Conservation (phyloP, 495 filamentous ascomycete genomes). For the Amphirosellinia nigrospora region DNA sequence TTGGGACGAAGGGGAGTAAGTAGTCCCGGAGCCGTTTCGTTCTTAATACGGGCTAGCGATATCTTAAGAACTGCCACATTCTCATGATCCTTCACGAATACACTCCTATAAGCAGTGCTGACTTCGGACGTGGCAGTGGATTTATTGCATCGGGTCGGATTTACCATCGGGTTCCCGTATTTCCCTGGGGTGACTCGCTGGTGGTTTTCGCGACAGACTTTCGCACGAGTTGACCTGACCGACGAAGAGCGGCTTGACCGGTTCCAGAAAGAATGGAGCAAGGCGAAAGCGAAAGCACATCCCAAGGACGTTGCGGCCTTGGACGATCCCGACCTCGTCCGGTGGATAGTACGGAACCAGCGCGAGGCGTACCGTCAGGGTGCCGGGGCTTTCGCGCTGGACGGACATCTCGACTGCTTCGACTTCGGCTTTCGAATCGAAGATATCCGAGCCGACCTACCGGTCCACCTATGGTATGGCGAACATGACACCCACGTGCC, state of each 20-base stretch:
- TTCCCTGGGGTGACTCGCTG: constrained; percentile 17
- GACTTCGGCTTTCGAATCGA: constrained; percentile 46
- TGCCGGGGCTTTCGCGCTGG: constrained; percentile 32
- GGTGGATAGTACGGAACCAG: constrained; percentile 22
- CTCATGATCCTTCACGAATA: not conserved
- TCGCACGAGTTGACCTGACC: constrained; percentile 23
- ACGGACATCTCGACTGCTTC: constrained; percentile 37
- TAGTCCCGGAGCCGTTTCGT: not conserved
- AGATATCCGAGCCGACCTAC: constrained; percentile 37
- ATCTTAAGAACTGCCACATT: not conserved
- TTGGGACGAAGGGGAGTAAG: constrained; percentile 27
- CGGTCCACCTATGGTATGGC: constrained; percentile 46
- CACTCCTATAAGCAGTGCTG: not conserved
- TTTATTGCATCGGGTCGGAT: constrained; percentile 32
- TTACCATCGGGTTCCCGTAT: constrained; percentile 30
- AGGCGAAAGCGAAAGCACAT: constrained; percentile 12
- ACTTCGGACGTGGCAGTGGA: constrained; percentile 19
- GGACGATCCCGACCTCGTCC: constrained; percentile 6
- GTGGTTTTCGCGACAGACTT: constrained; percentile 32
- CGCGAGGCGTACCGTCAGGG: constrained; percentile 43
- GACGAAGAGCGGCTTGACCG: constrained; percentile 22
- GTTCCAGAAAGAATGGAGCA: constrained; percentile 7
- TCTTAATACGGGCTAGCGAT: not conserved
- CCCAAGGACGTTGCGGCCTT: constrained; percentile 17
- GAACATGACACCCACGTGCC: constrained; percentile 31